Base-by-base conservation (phyloP, 2,329 filamentous ascomycete species). In the Emergomyces pasteurianus region DNA sequence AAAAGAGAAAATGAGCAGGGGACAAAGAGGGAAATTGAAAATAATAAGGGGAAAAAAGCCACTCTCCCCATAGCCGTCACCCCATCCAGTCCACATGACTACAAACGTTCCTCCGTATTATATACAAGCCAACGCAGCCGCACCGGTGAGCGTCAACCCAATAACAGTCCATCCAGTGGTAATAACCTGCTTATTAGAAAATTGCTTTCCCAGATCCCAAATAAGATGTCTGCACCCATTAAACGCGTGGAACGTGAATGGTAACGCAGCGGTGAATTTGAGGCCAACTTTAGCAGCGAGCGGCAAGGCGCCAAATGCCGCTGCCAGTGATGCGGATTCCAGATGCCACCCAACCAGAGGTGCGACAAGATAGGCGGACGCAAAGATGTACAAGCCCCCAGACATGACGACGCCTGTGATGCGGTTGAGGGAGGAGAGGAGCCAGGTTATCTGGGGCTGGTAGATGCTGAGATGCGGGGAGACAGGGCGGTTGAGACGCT, bases 381-480 rank as follows among this genome's bases (percentile, higher is more conserved):
- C 86, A 80, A 90, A 96, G 73, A 84, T 75, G 82, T 96, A 96
- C 65, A 95, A 81, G 57, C 80, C 77, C 65, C 87, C 89, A 63
- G 86, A 86, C 67, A 95, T 81, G 63, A 81, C 75, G 71, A 81
- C 77, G 69, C 90, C 92, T n/a, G 90, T 92, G 78, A 96, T 85
- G 70, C 92, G 90, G 79, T 91, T 89, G 77, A 89, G 81, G 61
- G 80, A 85, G 68, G 85, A 86, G 67, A 82, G 81, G 75, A 89
- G 86, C 87, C 86, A 96, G 68, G 90, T 94, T 78, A 96, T 88
- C 75, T 90, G 85, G 63, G 87, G 83, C 74, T 85, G 83, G 85
- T 96, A 96, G 83, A 95, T 92, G 71, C 78, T 74, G 65, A 96
- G 84, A 73, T 96, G 91, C 60, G 92, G 92, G 53, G 90, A 83